Percentiles rank a stretch among this genome's conserved stretches.
phyloP scores from a whole-genome alignment of 768 basidiomycete genomes.

The Rhodotorula taiwanensis region DNA sequence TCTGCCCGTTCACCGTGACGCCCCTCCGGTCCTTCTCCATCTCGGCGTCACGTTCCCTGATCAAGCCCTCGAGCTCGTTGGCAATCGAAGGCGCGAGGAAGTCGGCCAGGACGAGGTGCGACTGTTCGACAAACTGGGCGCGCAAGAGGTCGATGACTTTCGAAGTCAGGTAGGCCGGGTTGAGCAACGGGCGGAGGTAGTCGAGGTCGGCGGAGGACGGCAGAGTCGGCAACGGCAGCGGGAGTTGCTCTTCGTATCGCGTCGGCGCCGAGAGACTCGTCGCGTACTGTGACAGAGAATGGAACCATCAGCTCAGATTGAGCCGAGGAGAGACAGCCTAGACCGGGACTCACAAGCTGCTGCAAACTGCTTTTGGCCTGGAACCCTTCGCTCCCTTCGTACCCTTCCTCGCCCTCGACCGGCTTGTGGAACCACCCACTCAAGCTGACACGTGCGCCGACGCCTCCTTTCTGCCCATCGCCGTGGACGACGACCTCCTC shows the following conservation, averaged over 20 bases:
- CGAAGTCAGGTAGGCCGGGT: constrained; percentile 79
- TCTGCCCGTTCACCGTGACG: constrained; percentile 49
- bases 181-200: constrained; percentile 77
- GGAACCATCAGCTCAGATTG: too few species aligned
- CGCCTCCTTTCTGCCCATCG: constrained; percentile 56
- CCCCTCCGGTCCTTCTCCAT: constrained; percentile 40
- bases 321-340: neutral
- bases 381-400: constrained; percentile 52
- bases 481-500: constrained; percentile 74
- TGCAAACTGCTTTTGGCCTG: constrained; percentile 72
- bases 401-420: constrained; percentile 83
- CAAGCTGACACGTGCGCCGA: constrained; percentile 67
- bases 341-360: constrained; percentile 67
- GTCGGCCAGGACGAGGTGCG: constrained; percentile 76
- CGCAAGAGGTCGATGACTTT: constrained; percentile 74
- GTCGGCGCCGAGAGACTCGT: constrained; percentile 49
- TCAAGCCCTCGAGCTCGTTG: constrained; percentile 57
- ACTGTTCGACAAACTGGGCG: constrained; percentile 72
- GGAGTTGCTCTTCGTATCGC: constrained; percentile 40
- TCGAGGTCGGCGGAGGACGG: constrained; percentile 58
- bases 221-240: constrained; percentile 46
- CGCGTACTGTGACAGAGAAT: constrained; percentile 12
- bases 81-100: constrained; percentile 71
- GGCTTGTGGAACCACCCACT: constrained; percentile 97
- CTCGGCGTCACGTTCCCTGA: constrained; percentile 58